Base-by-base conservation (phyloP, 2,329 filamentous ascomycete species). In the Neonectria faginata region DNA sequence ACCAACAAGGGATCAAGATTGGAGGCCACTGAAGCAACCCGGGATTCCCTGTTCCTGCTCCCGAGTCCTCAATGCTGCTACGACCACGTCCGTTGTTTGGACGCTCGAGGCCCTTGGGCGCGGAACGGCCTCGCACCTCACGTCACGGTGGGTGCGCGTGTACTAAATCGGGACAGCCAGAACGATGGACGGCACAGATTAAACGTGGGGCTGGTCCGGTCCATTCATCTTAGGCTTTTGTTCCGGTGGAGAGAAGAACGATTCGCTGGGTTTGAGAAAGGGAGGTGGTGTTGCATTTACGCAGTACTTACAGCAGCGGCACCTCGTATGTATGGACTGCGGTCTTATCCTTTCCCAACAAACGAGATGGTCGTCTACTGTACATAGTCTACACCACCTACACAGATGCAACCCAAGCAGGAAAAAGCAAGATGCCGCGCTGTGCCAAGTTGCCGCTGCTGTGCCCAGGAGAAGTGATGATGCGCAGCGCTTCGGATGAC, bases 141-240 rank as follows among this genome's bases (percentile, higher is more conserved):
- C 53, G 55, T 65, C 63, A 65, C 63, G 63, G 63, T 14, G 59
- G 63, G 63, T 52, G 63, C 63, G 56, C 12, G 31, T 45, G 36
- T 62, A 65, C 54, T 50, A 54, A 62, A 55, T 54, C 53, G 39
- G 61, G 61, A 64, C 39, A 20, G 8, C 39, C 39, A 22, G 22
- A 22, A 22, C 22, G 22, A 22, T 22, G 22, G 22, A 22, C 22
- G 22, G 22, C 36, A 39, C 36, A 39, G 70, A 71, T 73, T 67
- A 65, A 63, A 45, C 68, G 70, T 73, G 70, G 70, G 69, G 70
- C 70, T 42, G 48, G 57, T 59, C 60, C 62, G 62, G 33, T 73
- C 70, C 70, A 70, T 64, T 73, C 72, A 73, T 73, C 71, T 73
- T 52, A 56, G 56, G 48, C 58, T 31, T 54, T 57, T 50, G 50